Percentiles rank a stretch among this genome's conserved stretches.
These are phyloP conservation scores for Dioscorea cayenensis DNA, from an alignment of 116 monocot species.

Conservation along the genomic window DNA sequence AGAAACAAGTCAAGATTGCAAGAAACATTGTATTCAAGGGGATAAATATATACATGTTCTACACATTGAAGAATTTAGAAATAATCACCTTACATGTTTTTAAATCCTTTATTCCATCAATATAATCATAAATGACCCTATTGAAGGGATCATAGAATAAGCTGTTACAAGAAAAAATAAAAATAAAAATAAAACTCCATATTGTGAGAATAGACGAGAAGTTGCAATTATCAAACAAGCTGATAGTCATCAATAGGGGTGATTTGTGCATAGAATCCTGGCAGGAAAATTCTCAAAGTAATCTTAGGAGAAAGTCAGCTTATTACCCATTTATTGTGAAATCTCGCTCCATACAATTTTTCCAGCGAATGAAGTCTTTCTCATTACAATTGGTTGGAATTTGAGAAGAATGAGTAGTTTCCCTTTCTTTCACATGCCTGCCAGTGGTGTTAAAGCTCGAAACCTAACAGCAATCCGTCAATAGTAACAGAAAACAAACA, in stretches of 20 bases:
- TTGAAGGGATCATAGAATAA: constrained; percentile 78
- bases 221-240: neutral
- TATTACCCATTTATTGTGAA: constrained; percentile 87
- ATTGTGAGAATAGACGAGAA: neutral
- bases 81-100: constrained; percentile 53
- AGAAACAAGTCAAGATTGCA: neutral
- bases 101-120: constrained; percentile 66
- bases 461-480: constrained; percentile 37
- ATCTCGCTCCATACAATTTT: constrained; percentile 64
- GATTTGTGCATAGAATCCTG: neutral
- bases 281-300: neutral
- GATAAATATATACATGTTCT: neutral
- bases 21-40: neutral
- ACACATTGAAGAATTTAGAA: constrained; percentile 1
- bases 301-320: neutral
- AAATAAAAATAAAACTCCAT: constrained; percentile 6
- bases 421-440: constrained; percentile 20
- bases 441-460: constrained; percentile 64
- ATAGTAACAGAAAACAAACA: neutral
- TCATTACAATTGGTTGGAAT: constrained; percentile 20
- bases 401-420: constrained; percentile 15
- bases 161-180: constrained; percentile 30
- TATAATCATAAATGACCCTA: constrained; percentile 72
- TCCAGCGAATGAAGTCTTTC: constrained; percentile 52
- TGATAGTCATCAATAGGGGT: neutral